Evolutionary conservation across 495 filamentous ascomycete genomes (phyloP).

Genomic region (Penicillium robsamsonii): DNA sequence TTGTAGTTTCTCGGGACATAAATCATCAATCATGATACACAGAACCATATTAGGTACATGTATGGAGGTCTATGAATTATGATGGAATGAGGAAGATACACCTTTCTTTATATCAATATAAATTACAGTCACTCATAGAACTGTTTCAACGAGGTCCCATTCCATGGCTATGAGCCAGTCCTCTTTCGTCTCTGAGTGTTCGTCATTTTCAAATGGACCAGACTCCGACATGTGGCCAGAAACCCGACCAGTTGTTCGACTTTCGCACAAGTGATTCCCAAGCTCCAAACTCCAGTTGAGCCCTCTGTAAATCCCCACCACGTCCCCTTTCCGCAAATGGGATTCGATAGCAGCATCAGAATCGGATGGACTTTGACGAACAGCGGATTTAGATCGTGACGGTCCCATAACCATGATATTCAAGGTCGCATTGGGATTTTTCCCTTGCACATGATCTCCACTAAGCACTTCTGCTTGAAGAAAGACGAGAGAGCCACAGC

Average conservation of each 20-base stretch:
- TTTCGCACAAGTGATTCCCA: neutral
- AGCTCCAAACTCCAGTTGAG: conserved; percentile 39
- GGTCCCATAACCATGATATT: conserved; percentile 35
- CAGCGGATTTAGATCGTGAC: conserved; percentile 21
- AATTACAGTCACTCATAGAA: neutral
- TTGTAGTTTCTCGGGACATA: no score
- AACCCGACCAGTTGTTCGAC: neutral
- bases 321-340: conserved; percentile 21
- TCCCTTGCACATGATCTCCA: neutral
- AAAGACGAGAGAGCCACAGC: conserved; percentile 34
- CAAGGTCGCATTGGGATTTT: neutral
- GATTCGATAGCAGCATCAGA: neutral
- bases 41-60: neutral
- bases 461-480: conserved; percentile 19
- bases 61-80: neutral
- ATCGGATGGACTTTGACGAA: neutral
- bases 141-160: conserved; percentile 36
- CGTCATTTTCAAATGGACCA: neutral
- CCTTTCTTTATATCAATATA: neutral
- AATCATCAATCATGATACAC: no score
- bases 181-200: neutral
- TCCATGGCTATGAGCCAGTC: conserved; percentile 43
- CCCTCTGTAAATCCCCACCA: conserved; percentile 34
- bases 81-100: neutral
- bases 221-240: neutral